Conservation (phyloP, 345 rosid species). For the Eucalyptus cloeziana region DNA sequence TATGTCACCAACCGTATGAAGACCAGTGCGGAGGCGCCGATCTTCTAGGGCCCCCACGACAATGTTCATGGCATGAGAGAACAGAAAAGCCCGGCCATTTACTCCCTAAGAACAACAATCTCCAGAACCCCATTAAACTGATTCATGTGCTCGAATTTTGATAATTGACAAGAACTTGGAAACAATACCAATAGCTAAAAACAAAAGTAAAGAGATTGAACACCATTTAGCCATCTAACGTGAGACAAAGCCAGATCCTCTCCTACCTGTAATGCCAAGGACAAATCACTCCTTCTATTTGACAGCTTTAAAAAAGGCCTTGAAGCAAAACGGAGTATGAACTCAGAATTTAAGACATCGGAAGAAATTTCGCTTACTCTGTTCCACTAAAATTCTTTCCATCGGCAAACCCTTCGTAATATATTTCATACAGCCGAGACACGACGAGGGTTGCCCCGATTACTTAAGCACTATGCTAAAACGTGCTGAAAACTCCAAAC, state of each 20-base stretch:
- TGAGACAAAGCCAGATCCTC: background rate
- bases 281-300: background rate
- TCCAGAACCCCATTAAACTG: background rate
- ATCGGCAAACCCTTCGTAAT: background rate
- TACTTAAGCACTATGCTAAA: background rate
- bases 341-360: background rate
- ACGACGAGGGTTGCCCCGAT: background rate
- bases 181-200: background rate
- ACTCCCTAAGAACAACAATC: conserved; percentile 44
- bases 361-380: background rate
- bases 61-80: conserved; percentile 76
- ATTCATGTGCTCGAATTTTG: background rate
- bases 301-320: background rate
- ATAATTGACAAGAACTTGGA: background rate
- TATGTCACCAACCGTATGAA: conserved; percentile 81
- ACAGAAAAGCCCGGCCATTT: conserved; percentile 78
- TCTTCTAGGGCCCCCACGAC: conserved; percentile 62
- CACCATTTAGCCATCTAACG: background rate
- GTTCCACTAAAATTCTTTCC: background rate
- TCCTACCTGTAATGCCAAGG: background rate
- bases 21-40: conserved; percentile 62
- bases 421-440: background rate
- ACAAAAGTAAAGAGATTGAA: background rate
- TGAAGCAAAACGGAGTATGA: background rate
- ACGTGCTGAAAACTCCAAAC: background rate